Evolutionary conservation across 225 moss, liverwort and hornwort genomes (phyloP), one percentile per base, ranked within the genome.

Genomic region (Polytrichum formosum): DNA sequence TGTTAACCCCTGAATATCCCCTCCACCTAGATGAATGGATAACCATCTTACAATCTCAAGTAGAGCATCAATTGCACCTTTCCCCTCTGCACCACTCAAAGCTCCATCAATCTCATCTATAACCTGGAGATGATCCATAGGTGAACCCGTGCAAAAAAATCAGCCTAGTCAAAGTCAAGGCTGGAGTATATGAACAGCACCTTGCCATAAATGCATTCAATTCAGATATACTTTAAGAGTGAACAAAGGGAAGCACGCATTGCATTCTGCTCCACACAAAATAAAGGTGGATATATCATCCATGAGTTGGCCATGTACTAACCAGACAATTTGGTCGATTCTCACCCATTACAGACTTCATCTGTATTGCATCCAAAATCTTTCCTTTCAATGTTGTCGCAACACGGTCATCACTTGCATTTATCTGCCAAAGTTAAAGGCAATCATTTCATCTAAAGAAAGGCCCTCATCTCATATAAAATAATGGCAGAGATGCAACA

Each of bases 31-130:
- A 46, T 46, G 16, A 37, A 46, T 46, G 46, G 13, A 46, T 46
- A 16, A 16, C 13, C 46, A 16, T 56, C 89, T 80, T 90, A 97
- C 97, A 53, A 98, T 90, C 58, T 91, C 87, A 68, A 94, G 67
- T 59, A 98, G 88, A 70, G 92, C 82, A 77, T 88, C 92, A 67
- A 94, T 87, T 54, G 97, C 94, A 76, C 92, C 87, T 70, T 91
- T 92, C 68, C 94, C 97, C 76, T 98, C 97, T 64, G 73, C 67
- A 71, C 97, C 94, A 60, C 81, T 92, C 18, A 94, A 64, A 9
- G 83, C 90, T 78, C 97, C 94, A 78, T 98, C 97, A 81, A 98
- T 98, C 77, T 98, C 94, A 82, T 98, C 97, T 73, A 98, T 91
- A 69, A 98, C 81, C 97, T 97, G 90, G 68, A 67, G 70, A 63